These are phyloP conservation scores for Aspergillus sp. DNA, from an alignment of 2,329 filamentous ascomycete genomes.

Conservation along the genomic window DNA sequence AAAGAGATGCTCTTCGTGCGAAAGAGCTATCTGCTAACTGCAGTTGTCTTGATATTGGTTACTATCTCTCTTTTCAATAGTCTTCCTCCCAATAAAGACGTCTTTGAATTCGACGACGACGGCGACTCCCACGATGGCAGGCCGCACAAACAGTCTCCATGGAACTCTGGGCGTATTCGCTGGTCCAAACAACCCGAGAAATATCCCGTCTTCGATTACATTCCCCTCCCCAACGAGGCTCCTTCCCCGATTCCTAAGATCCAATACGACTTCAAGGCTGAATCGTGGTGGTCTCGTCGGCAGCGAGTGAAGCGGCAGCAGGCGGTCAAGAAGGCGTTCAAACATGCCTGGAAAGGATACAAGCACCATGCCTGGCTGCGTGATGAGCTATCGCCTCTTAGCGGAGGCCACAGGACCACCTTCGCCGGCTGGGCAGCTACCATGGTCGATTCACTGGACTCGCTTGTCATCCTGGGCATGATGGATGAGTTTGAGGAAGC, in stretches of 20 bases:
- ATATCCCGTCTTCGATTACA: constrained; percentile 65
- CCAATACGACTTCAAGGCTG: constrained; percentile 61
- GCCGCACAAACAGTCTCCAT: constrained; percentile 3
- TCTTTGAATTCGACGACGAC: constrained; percentile 7
- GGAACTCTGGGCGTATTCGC: constrained; percentile 36
- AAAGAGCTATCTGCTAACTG: constrained; percentile 18
- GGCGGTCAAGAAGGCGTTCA: constrained; percentile 65
- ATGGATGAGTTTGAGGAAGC: constrained; percentile 72
- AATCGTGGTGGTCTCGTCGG: constrained; percentile 51
- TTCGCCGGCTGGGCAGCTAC: constrained; percentile 92
- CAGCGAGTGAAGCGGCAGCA: constrained; percentile 57
- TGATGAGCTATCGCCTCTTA: constrained; percentile 74
- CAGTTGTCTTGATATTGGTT: constrained; percentile 18
- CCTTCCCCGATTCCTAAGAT: constrained; percentile 66
- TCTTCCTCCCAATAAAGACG: constrained; percentile 15
- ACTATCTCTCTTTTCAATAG: constrained; percentile 16
- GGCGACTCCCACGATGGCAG: constrained; percentile 1
- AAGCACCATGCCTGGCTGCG: constrained; percentile 71
- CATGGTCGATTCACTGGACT: constrained; percentile 72
- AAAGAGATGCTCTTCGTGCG: constrained; percentile 19
- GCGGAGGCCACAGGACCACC: constrained; percentile 61
- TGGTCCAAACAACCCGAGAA: constrained; percentile 67
- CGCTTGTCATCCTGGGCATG: constrained; percentile 76
- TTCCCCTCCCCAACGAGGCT: constrained; percentile 62
- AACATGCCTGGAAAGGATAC: constrained; percentile 76